Conservation (phyloP, 148 eudicot species). For the Linanthus parryae region DNA sequence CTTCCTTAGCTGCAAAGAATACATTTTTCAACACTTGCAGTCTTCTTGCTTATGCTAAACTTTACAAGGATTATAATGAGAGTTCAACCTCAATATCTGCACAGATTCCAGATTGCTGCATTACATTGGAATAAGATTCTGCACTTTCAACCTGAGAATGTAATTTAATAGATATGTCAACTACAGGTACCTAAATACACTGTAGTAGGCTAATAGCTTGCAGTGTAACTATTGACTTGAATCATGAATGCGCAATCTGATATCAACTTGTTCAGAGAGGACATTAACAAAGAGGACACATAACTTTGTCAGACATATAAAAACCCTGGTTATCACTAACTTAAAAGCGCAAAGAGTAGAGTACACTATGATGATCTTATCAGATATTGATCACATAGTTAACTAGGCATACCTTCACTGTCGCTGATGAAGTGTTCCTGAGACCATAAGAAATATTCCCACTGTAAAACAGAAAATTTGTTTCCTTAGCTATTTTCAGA, state of each 20-base stretch:
- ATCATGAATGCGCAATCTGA: too few relatives aligned
- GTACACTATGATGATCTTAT: too few relatives aligned
- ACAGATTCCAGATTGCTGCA: slow-evolving; percentile 70
- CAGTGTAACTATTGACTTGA: too few relatives aligned
- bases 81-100: slow-evolving; percentile 58
- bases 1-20: slow-evolving; percentile 65
- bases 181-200: background rate
- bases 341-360: too few relatives aligned
- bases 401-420: slow-evolving; percentile 60
- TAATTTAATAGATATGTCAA: background rate
- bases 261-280: too few relatives aligned
- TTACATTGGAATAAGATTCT: slow-evolving; percentile 57
- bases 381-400: too few relatives aligned
- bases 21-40: slow-evolving; percentile 6
- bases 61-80: background rate
- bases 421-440: slow-evolving; percentile 76
- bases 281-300: too few relatives aligned
- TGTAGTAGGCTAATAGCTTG: too few relatives aligned
- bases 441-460: slow-evolving; percentile 82
- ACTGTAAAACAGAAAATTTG: too few relatives aligned
- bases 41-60: background rate
- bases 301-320: too few relatives aligned
- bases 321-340: too few relatives aligned
- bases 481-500: too few relatives aligned
- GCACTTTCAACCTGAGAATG: slow-evolving; percentile 65